A percentile compares a stretch with the other conserved stretches of the same genome.
These are phyloP conservation scores for Aspergillus cejpii DNA, from an alignment of 2,329 filamentous ascomycete genomes.

Conservation along the genomic window DNA sequence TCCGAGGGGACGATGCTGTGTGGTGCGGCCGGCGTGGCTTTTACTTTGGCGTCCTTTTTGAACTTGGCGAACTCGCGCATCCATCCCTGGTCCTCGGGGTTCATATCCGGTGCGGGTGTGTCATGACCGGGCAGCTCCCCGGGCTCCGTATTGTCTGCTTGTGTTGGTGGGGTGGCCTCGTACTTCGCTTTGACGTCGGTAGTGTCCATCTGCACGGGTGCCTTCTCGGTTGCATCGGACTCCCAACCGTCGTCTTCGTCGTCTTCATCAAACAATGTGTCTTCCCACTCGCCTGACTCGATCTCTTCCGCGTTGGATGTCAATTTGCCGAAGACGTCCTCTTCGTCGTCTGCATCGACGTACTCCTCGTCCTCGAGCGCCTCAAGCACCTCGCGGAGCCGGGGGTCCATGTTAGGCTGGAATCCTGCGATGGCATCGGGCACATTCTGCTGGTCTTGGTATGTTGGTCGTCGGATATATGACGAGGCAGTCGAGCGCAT, in stretches of 20 bases:
- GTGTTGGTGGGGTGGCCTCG: conserved; percentile 6
- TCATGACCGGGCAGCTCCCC: conserved; percentile 35
- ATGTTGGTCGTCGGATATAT: conserved; percentile 68
- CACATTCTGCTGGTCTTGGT: conserved; percentile 87
- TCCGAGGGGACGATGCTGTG: conserved; percentile 36
- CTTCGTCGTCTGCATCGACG: conserved; percentile 69
- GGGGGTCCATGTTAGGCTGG: conserved; percentile 95
- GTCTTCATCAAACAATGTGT: conserved; percentile 44
- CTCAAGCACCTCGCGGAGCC: conserved; percentile 82
- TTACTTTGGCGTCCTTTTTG: conserved; percentile 64
- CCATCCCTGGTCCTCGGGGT: conserved; percentile 72
- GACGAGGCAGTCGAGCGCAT: conserved; percentile 54
- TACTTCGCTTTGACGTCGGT: conserved; percentile 12
- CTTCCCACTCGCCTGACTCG: conserved; percentile 73
- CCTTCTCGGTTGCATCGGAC: conserved; percentile 83
- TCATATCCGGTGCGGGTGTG: conserved; percentile 37
- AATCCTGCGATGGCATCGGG: conserved; percentile 90
- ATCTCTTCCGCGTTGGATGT: conserved; percentile 63
- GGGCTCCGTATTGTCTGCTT: conserved; percentile 17
- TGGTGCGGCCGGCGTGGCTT: conserved; percentile 33
- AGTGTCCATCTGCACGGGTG: conserved; percentile 41
- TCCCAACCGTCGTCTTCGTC: conserved; percentile 84
- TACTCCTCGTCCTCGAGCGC: conserved; percentile 93
- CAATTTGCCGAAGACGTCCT: conserved; percentile 75
- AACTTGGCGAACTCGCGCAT: conserved; percentile 89